These are phyloP conservation scores for Arthonia radiata DNA, from an alignment of 495 filamentous ascomycete species.

Conservation along the genomic window DNA sequence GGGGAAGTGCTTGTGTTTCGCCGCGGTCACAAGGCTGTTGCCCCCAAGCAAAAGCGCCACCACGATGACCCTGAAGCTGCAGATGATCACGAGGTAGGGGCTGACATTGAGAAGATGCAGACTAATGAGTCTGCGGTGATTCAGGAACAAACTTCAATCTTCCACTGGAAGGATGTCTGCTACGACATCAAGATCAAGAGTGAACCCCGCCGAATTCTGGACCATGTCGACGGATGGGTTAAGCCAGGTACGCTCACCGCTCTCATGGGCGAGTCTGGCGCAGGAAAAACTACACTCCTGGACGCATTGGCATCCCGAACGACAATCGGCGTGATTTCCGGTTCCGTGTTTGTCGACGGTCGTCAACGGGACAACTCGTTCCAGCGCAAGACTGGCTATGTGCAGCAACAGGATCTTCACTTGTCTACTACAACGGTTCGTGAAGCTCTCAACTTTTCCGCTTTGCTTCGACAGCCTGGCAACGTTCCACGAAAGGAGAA, in stretches of 20 bases:
- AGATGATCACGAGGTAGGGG: slow-evolving; percentile 16
- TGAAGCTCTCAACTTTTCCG: slow-evolving; percentile 63
- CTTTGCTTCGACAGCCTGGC: slow-evolving; percentile 60
- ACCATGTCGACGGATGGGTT: slow-evolving; percentile 73
- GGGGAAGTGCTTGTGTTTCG: slow-evolving; percentile 78
- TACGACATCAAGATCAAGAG: slow-evolving; percentile 80
- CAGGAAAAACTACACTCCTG: slow-evolving; percentile 50
- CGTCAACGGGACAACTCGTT: slow-evolving; percentile 51
- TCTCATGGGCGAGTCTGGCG: slow-evolving; percentile 52
- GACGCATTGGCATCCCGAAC: slow-evolving; percentile 54
- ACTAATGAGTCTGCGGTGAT: slow-evolving; percentile 20
- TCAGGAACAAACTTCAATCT: slow-evolving; percentile 43
- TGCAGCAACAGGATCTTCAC: slow-evolving; percentile 89
- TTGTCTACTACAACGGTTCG: slow-evolving; percentile 66
- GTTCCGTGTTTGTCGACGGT: slow-evolving; percentile 69
- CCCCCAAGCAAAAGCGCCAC: slow-evolving; percentile 26
- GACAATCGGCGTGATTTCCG: slow-evolving; percentile 65
- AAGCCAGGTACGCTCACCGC: slow-evolving; percentile 78
- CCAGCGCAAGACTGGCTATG: slow-evolving; percentile 85
- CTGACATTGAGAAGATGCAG: slow-evolving; percentile 12
- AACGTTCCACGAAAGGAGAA: slow-evolving; percentile 46
- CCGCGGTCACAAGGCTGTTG: slow-evolving; percentile 39
- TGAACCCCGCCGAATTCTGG: slow-evolving; percentile 46
- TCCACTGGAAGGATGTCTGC: slow-evolving; percentile 67
- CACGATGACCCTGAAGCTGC: slow-evolving; percentile 24